Conservation (phyloP, 139 green algal genomes). For the Micromonas commoda region DNA sequence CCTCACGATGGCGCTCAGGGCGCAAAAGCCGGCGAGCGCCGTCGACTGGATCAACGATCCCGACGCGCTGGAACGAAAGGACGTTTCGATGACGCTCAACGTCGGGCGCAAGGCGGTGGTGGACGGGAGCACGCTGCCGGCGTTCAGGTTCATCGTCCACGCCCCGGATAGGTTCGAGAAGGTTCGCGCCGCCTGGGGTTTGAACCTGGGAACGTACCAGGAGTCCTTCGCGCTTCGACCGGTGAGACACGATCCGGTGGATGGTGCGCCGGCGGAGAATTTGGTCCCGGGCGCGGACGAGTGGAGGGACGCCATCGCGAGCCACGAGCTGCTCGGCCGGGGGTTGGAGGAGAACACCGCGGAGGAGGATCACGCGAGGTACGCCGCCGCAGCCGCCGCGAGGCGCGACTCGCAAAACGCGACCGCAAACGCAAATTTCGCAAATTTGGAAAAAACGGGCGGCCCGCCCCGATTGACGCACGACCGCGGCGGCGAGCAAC, state of each 20-base stretch:
- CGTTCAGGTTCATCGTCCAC: constrained; percentile 11
- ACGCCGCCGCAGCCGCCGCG: no score
- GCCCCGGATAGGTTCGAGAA: neutral
- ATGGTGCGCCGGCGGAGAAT: no score
- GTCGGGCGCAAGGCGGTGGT: neutral
- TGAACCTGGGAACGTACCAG: neutral
- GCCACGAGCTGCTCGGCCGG: neutral
- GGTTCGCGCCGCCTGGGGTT: neutral
- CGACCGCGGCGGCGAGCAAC: no score
- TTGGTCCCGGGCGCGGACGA: neutral
- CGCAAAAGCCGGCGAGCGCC: neutral
- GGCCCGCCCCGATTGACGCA: no score
- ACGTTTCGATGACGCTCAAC: neutral
- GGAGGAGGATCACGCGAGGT: neutral
- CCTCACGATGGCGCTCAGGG: neutral
- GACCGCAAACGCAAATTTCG: no score
- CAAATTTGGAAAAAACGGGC: no score
- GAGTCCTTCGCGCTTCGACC: neutral
- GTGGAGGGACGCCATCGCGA: neutral
- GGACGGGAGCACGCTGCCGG: neutral
- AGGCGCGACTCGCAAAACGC: no score
- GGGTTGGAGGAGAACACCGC: neutral
- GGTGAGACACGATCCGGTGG: neutral
- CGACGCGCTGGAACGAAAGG: neutral
- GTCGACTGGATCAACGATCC: neutral